Conservation (phyloP, 352 stramenopile genomes). For the Pythium pectinolyticum region DNA sequence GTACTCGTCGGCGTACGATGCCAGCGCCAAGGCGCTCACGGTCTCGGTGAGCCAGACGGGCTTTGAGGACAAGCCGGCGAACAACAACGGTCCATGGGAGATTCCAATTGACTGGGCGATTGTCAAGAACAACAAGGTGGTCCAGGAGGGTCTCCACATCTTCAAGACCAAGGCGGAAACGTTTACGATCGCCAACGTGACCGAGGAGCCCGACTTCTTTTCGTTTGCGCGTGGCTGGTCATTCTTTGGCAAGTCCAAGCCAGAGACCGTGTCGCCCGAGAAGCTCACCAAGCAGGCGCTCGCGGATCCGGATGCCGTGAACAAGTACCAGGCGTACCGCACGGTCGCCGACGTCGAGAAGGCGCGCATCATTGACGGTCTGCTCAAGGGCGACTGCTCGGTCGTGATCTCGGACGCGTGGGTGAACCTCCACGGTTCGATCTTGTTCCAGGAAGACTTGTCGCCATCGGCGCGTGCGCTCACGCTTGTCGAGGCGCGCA, state of each 20-base stretch:
- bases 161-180: slow-evolving; percentile 61
- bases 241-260: slow-evolving; percentile 78
- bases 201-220: slow-evolving; percentile 60
- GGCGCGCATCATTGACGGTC: slow-evolving; percentile 62
- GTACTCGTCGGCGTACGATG: slow-evolving; percentile 61
- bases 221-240: slow-evolving; percentile 78
- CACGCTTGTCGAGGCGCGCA: slow-evolving; percentile 56
- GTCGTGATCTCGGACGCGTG: slow-evolving; percentile 61
- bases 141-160: slow-evolving; percentile 61
- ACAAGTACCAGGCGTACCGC: slow-evolving; percentile 78
- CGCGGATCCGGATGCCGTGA: slow-evolving; percentile 68
- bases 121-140: slow-evolving; percentile 59
- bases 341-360: slow-evolving; percentile 67
- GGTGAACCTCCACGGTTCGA: slow-evolving; percentile 60
- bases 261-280: slow-evolving; percentile 45
- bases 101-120: slow-evolving; percentile 78
- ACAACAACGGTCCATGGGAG: slow-evolving; percentile 75
- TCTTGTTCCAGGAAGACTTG: slow-evolving; percentile 70
- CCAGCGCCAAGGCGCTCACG: slow-evolving; percentile 44
- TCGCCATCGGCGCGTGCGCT: slow-evolving; percentile 60
- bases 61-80: slow-evolving; percentile 64
- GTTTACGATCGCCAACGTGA: slow-evolving; percentile 49
- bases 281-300: slow-evolving; percentile 65
- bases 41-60: slow-evolving; percentile 69
- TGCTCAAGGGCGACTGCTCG: slow-evolving; percentile 46